phyloP scores from a whole-genome alignment of 2,329 filamentous ascomycete genomes.

The Cryphonectria radicalis region DNA sequence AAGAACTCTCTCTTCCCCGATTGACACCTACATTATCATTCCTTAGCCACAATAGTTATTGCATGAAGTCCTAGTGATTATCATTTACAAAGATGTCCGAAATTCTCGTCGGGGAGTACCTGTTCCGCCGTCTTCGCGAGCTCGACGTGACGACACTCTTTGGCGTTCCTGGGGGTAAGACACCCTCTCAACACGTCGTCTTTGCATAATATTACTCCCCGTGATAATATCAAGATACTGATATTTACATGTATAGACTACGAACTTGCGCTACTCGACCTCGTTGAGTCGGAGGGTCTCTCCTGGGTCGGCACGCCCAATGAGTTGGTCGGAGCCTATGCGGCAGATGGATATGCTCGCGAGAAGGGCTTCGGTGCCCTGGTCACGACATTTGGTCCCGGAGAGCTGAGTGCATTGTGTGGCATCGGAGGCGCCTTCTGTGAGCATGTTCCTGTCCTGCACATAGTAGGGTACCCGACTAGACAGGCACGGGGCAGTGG shows the following conservation, averaged over 20 bases:
- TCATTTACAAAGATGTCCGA: conserved; percentile 28
- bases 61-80: neutral
- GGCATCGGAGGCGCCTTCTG: conserved; percentile 61
- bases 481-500: conserved; percentile 33
- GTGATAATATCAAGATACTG: neutral
- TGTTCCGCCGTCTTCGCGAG: conserved; percentile 54
- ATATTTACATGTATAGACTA: conserved; percentile 44
- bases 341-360: conserved; percentile 64
- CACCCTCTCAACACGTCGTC: neutral
- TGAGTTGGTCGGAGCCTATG: conserved; percentile 62
- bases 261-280: conserved; percentile 57
- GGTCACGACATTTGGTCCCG: conserved; percentile 64
- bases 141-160: conserved; percentile 53
- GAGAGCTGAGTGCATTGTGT: conserved; percentile 58
- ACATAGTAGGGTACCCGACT: conserved; percentile 49
- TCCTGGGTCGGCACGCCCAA: conserved; percentile 57
- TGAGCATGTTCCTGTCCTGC: conserved; percentile 59
- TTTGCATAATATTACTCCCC: neutral
- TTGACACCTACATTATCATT: neutral
- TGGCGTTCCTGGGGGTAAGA: conserved; percentile 49
- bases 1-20: neutral
- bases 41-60: neutral
- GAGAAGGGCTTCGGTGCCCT: conserved; percentile 60
- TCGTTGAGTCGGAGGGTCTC: conserved; percentile 50
- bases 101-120: conserved; percentile 51